A percentile compares a stretch with the other conserved stretches of the same genome.
phyloP scores from a whole-genome alignment of 257 asterid genomes.

The Galeopsis tetrahit region DNA sequence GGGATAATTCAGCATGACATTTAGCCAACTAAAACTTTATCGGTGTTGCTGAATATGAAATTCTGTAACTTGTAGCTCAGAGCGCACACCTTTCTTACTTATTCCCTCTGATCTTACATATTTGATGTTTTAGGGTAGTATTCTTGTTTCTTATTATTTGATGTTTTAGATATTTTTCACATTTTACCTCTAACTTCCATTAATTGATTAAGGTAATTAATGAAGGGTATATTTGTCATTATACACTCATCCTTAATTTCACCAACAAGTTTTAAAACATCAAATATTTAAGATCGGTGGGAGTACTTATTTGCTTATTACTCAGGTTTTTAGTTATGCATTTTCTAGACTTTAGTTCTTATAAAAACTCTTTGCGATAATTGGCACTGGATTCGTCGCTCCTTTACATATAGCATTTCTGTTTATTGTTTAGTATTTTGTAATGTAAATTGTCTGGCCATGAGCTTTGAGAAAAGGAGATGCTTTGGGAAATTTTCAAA shows the following conservation, averaged over 20 bases:
- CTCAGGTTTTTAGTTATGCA: conserved; percentile 6
- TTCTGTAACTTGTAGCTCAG: neutral
- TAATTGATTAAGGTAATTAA: no score
- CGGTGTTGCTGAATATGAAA: neutral
- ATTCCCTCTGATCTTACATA: no score
- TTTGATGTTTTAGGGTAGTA: no score
- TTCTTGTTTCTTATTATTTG: no score
- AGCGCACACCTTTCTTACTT: neutral
- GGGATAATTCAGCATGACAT: conserved; percentile 15
- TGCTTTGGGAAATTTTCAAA: conserved; percentile 10
- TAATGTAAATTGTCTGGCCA: conserved; percentile 4
- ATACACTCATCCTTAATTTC: no score
- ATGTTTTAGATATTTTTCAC: no score
- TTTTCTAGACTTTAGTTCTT: conserved; percentile 1
- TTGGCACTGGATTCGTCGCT: neutral
- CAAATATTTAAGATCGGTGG: no score
- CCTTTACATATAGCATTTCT: neutral
- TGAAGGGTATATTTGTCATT: no score
- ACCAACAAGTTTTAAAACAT: no score
- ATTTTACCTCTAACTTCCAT: no score
- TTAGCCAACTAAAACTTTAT: neutral
- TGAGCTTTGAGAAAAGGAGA: conserved; percentile 17
- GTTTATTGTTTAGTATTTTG: neutral
- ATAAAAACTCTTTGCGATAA: neutral
- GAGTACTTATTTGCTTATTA: neutral